Base-by-base conservation (phyloP, 2,329 filamentous ascomycete species). In the Nemania bipapillata region DNA sequence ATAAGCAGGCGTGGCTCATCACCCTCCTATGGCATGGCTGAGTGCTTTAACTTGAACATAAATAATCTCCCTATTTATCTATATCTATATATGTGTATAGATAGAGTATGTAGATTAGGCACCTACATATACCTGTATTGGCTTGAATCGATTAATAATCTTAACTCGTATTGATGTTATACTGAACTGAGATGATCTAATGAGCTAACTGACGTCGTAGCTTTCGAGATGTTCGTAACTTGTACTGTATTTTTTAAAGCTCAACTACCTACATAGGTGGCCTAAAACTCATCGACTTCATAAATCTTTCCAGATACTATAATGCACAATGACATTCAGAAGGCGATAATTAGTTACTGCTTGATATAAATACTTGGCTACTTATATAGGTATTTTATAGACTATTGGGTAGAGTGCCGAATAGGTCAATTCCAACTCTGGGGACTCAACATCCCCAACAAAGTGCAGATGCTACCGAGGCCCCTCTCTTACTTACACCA, bases 1-100 rank as follows among this genome's bases (percentile, higher is more conserved):
- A 61, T 70, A 60, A 67, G 67, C 63, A 53, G 22, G 37, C 61
- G 67, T 67, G 67, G 67, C 68, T 70, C 57, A 60, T 62, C 65
- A 4, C 24, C 9, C 17, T 1, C 30, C 24, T 50, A 54, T 64
- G 50, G n/a, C 5, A n/a, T n/a, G 17, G 15, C 17, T n/a, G 15
- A n/a, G 15, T 45, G 20, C 40, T 9, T 32, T 9, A 32, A 32
- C 30, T 32, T n/a, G n/a, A n/a, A n/a, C n/a, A n/a, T n/a, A n/a
- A n/a, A n/a, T n/a, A n/a, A n/a, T n/a, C 30, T 4, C 30, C 3
- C 40, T n/a, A 45, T 7, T n/a, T 17, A n/a, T 2, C n/a, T 17
- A 45, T 15, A 45, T 15, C n/a, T 3, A 45, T 45, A n/a, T 7
- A 45, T 45, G 20, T 45, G 5, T 45, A 45, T 45, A 45, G n/a